Conservation (phyloP, 2,329 filamentous ascomycete species). For the Colletotrichum lentis region DNA sequence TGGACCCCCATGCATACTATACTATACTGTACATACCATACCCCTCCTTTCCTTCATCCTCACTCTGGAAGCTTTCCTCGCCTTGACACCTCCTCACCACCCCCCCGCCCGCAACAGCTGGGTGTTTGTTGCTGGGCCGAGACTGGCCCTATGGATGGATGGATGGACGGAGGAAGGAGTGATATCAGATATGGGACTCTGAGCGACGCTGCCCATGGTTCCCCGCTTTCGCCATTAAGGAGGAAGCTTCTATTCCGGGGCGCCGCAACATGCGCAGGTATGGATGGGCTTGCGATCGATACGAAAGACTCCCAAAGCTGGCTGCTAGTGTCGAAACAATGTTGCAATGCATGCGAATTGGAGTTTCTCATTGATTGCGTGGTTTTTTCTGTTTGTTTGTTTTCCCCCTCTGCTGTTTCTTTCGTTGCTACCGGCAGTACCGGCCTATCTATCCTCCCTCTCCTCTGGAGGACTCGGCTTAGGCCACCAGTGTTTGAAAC, state of each 20-base stretch:
- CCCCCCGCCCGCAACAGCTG: constrained; percentile 23
- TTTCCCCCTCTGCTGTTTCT: no score
- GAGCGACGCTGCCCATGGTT: constrained; percentile 14
- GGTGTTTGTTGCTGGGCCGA: constrained; percentile 29
- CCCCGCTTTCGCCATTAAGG: constrained; percentile 27
- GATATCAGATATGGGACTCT: background rate
- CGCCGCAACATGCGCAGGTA: background rate
- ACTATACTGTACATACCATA: background rate
- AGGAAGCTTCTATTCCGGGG: constrained; percentile 10
- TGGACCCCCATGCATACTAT: no score
- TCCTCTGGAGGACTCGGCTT: background rate
- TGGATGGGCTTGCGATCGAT: no score
- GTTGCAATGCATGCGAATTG: constrained; percentile 4
- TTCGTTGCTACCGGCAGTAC: background rate
- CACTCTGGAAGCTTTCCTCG: background rate
- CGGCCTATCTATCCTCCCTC: background rate
- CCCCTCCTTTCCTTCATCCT: background rate
- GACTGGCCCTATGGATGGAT: background rate
- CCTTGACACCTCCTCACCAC: background rate
- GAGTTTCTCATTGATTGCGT: constrained; percentile 16
- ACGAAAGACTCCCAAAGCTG: constrained; percentile 8
- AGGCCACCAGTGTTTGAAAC: constrained; percentile 33
- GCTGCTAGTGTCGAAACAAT: constrained; percentile 5
- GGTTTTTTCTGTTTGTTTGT: background rate
- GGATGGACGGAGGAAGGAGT: background rate